These are phyloP conservation scores for Trichoderma brevicompactum DNA, from an alignment of 2,329 filamentous ascomycete species.

Conservation along the genomic window DNA sequence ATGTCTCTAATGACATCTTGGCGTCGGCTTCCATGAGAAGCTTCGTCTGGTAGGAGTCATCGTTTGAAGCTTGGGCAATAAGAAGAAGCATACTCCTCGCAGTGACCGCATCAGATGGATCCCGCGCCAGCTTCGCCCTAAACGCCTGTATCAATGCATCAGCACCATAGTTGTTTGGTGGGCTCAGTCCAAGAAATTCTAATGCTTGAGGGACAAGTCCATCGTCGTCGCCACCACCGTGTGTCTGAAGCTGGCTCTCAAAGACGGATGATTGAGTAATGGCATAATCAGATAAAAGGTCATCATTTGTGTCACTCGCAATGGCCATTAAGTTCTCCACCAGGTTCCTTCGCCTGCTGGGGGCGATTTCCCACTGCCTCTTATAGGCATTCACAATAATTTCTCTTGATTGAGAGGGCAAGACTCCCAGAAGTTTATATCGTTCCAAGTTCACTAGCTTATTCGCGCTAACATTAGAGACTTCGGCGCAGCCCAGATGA, in stretches of 20 bases:
- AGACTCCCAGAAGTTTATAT: constrained; percentile 45
- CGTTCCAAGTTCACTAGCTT: constrained; percentile 40
- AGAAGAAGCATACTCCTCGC: constrained; percentile 43
- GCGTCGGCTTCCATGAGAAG: constrained; percentile 43
- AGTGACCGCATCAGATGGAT: constrained; percentile 40
- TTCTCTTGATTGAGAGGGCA: constrained; percentile 44
- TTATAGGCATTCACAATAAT: constrained; percentile 47
- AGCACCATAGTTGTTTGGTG: constrained; percentile 43
- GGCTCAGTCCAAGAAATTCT: constrained; percentile 42
- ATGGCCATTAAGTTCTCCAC: constrained; percentile 43
- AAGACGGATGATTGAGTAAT: constrained; percentile 47
- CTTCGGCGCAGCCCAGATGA: constrained; percentile 41
- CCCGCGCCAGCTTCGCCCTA: constrained; percentile 39
- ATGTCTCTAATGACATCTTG: constrained; percentile 45
- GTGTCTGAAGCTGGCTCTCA: constrained; percentile 43
- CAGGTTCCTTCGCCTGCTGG: constrained; percentile 38
- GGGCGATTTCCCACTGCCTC: constrained; percentile 46
- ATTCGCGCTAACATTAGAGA: constrained; percentile 36
- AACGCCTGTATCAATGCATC: constrained; percentile 45
- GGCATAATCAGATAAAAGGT: constrained; percentile 44
- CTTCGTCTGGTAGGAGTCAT: constrained; percentile 42
- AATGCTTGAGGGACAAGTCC: constrained; percentile 42
- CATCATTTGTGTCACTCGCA: constrained; percentile 44
- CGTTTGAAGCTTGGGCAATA: constrained; percentile 42
- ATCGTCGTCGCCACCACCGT: constrained; percentile 39